Evolutionary conservation across 805 yeast genomes (phyloP), one percentile per base, ranked within the genome.

Genomic region (Metschnikowia colocasiae): DNA sequence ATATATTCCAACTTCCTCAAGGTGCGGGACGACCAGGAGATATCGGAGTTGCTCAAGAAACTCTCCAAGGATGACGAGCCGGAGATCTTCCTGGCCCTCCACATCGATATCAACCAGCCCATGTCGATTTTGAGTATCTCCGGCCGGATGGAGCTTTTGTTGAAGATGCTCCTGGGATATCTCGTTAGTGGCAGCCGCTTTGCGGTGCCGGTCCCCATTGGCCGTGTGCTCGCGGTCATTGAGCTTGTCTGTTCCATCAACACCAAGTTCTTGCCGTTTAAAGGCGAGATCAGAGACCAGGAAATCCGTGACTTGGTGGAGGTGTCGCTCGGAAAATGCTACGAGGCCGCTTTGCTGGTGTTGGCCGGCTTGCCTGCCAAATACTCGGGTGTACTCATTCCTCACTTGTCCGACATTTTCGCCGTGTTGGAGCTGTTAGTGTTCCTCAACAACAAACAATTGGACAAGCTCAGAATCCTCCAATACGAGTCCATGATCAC

Each of bases 201-300:
- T 55, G 69, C 81, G 10, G 74, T 82, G 7, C 70, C 74, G 51
- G 73, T 86, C 6, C 94, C 95, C 2, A 52, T 87, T 12, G 91
- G 92, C 1, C 57, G 67, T 38, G 59, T 85, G 2, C 59, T 84
- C 4, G 60, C 70, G 7, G 50, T 83, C 41, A 68, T 74, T 19
- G 89, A 85, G 56, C 65, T 82, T 10, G 58, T 83, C 13, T 63
- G 79, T 48, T 73, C 82, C 15, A 63, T 87, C 48, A 80, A 82
- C 53, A 64, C 76, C 12, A 78, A 73, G 45, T 80, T 79, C 51
- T 64, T 82, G 31, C 73, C 81, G 1, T 72, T 83, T 58, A 79
- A 76, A 54, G 71, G 76, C 40, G 88, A 83, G 51, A 74, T 85
- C 48, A 72, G 84, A 50, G 85, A 83, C 57, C 68, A 66, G 7